Conservation (phyloP, 257 asterid species). For the Solanum etuberosum region DNA sequence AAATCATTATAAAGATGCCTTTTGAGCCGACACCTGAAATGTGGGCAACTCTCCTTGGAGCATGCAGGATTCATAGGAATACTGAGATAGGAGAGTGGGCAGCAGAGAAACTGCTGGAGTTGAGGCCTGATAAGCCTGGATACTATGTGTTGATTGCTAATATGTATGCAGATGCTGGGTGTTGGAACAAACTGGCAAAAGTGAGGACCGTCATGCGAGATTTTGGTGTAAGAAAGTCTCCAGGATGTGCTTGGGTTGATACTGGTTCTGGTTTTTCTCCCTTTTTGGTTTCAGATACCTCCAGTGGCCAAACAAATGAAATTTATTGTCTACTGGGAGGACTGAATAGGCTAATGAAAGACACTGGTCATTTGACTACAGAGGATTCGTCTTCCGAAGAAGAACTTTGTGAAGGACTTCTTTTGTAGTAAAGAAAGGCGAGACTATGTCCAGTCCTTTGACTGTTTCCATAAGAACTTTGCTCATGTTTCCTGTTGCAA, state of each 20-base stretch:
- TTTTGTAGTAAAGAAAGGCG: neutral
- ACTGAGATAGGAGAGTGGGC: conserved; percentile 82
- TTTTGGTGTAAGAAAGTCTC: conserved; percentile 67
- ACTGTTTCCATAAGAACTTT: neutral
- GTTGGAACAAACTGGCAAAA: conserved; percentile 56
- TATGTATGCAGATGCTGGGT: conserved; percentile 79
- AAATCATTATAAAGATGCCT: conserved; percentile 46
- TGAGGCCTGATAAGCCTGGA: conserved; percentile 62
- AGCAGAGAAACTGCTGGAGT: conserved; percentile 59
- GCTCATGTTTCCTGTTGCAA: neutral
- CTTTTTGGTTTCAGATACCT: conserved; percentile 53
- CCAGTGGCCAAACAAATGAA: conserved; percentile 32
- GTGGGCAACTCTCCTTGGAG: conserved; percentile 89
- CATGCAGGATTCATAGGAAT: conserved; percentile 66
- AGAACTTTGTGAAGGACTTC: conserved; percentile 19
- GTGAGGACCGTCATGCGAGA: conserved; percentile 71
- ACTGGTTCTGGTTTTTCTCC: conserved; percentile 54
- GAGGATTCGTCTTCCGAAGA: conserved; percentile 26
- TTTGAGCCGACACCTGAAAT: conserved; percentile 52
- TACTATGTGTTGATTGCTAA: conserved; percentile 74
- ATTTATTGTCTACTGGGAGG: conserved; percentile 36
- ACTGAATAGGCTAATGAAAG: conserved; percentile 49
- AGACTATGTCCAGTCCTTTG: neutral
- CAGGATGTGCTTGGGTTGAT: conserved; percentile 81
- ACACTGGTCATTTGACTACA: conserved; percentile 25